A percentile compares a stretch with the other conserved stretches of the same genome.
phyloP scores from a whole-genome alignment of 2,329 filamentous ascomycete species.

The Teratosphaeria gauchensis region DNA sequence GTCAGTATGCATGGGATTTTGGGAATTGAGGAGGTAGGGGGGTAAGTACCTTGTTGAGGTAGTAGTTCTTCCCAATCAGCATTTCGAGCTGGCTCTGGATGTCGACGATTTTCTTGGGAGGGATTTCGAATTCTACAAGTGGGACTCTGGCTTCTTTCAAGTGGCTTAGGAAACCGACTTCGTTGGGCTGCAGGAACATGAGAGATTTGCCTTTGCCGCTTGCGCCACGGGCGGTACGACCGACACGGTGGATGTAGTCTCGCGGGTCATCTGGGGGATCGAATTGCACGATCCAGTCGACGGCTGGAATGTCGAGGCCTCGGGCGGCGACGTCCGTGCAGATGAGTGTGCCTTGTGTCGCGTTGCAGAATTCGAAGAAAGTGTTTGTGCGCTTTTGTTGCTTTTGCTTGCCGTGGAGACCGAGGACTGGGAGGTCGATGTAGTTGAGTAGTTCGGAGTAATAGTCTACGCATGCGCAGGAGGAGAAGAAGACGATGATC shows the following conservation, averaged over 20 bases:
- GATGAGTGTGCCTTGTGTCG: slow-evolving; percentile 76
- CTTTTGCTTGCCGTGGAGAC: slow-evolving; percentile 91
- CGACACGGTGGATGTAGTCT: slow-evolving; percentile 92
- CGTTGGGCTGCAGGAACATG: slow-evolving; percentile 85
- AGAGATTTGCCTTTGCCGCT: slow-evolving; percentile 78
- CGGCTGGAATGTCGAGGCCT: slow-evolving; percentile 88
- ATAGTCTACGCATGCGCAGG: slow-evolving; percentile 77
- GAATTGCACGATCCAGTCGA: slow-evolving; percentile 95
- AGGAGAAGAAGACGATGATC: slow-evolving; percentile 93
- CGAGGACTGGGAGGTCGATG: slow-evolving; percentile 83
- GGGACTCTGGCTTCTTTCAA: slow-evolving; percentile 87
- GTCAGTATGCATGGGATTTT: slow-evolving; percentile 1
- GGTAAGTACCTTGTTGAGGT: slow-evolving; percentile 66
- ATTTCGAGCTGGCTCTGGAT: slow-evolving; percentile 77
- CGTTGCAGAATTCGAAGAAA: slow-evolving; percentile 92
- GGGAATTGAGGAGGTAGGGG: neutral
- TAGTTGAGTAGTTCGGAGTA: slow-evolving; percentile 94
- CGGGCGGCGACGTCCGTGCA: slow-evolving; percentile 94
- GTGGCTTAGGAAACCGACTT: slow-evolving; percentile 85
- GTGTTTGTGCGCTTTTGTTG: slow-evolving; percentile 98
- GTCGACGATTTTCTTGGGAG: slow-evolving; percentile 79
- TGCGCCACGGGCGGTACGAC: slow-evolving; percentile 79
- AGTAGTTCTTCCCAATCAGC: slow-evolving; percentile 91
- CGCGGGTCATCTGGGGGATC: slow-evolving; percentile 54
- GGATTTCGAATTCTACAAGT: slow-evolving; percentile 93